Percentiles rank a stretch among this genome's conserved stretches.
phyloP scores from a whole-genome alignment of 495 filamentous ascomycete species.

The Hypoxylon cercidicola region DNA sequence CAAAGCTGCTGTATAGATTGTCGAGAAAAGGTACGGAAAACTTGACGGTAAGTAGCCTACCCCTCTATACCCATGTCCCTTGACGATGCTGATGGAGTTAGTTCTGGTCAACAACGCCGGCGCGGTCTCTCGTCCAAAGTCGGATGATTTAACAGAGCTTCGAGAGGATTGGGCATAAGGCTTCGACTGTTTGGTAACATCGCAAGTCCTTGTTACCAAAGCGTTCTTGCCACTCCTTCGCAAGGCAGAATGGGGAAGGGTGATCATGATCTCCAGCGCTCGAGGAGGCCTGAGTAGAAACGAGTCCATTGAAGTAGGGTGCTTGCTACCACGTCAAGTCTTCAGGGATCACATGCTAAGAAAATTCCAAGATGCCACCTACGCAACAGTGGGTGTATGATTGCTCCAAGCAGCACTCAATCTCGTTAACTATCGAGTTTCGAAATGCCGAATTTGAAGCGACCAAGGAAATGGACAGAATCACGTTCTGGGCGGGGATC shows the following conservation, averaged over 20 bases:
- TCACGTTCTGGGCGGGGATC: conserved; percentile 44
- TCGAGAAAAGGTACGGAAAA: conserved; percentile 19
- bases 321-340: not conserved
- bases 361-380: conserved; percentile 9
- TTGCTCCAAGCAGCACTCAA: conserved; percentile 47
- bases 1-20: conserved; percentile 13
- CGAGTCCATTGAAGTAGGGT: conserved; percentile 25
- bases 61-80: no score
- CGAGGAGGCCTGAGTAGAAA: conserved; percentile 39
- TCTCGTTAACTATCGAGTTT: conserved; percentile 49
- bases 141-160: conserved; percentile 16
- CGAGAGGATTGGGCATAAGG: conserved; percentile 39
- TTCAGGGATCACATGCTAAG: conserved; percentile 27
- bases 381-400: conserved; percentile 41
- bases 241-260: conserved; percentile 33
- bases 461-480: conserved; percentile 27
- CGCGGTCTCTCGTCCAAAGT: conserved; percentile 5
- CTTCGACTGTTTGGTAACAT: conserved; percentile 39
- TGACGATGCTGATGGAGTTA: not conserved
- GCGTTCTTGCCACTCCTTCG: conserved; percentile 47
- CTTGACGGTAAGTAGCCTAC: conserved; percentile 9
- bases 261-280: conserved; percentile 36
- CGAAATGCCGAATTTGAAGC: conserved; percentile 45
- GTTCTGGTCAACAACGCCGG: conserved; percentile 23
- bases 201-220: conserved; percentile 41